Base-by-base conservation (phyloP, 495 filamentous ascomycete genomes). In the Neurospora sp. region DNA sequence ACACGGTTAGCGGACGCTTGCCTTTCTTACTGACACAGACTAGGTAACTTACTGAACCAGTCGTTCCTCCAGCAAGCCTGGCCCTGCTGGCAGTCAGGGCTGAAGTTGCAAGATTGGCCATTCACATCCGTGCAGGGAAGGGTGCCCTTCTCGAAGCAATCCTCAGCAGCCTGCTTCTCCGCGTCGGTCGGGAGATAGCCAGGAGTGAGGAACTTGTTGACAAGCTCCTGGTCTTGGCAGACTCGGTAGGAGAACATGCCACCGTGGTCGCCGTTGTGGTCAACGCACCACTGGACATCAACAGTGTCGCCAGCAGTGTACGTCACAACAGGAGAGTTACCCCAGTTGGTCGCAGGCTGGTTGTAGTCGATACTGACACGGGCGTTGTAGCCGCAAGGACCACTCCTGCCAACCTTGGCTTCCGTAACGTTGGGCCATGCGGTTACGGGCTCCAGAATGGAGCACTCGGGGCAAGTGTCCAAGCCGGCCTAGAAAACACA, bases 191-290 rank as follows among this genome's bases (percentile, higher is more conserved):
- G 87, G 2, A 86, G 73, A 73, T 88, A 87, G n/a, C 74, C 79
- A 4, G 86, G 82, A n/a, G 79, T 82, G 8, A 88, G 77, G 78
- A 88, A 85, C 72, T 84, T 82, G 77, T 88, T 82, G 39, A 89
- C 86, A 0, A 89, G 77, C 0, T 79, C 77, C 74, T 88, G 86
- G 77, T 89, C 77, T 74, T 85, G 81, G 78, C 87, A 89, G 72
- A 89, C 84, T 2, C 87, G 85, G 81, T 88, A 89, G 66, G 81
- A 79, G 78, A 88, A 89, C 87, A 89, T 88, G 77, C 87, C 87
- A 39, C 87, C 87, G 76, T 89, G 87, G 78, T 89, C 87, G 1
- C 87, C 87, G 79, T 88, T 89, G 81, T 87, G 75, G 75, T 89
- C 87, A 35, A 88, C 84, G 72, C 87, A 89, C 87, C 87, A 89